Evolutionary conservation across 1,139 yeast species (phyloP), one percentile per base, ranked within the genome.

Genomic region (Geotrichum fermentans): DNA sequence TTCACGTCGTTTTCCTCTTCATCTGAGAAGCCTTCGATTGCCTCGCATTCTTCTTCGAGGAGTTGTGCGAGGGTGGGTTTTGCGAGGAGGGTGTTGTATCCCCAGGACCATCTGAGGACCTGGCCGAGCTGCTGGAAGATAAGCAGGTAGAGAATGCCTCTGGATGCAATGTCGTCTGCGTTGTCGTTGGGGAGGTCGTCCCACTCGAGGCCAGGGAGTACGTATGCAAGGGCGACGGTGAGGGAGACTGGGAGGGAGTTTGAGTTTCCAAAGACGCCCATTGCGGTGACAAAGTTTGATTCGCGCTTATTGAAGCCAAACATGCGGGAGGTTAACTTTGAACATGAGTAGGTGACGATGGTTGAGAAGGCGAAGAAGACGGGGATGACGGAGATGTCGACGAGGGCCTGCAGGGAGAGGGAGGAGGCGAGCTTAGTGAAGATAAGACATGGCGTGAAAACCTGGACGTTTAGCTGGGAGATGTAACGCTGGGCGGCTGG

Each of bases 41-140:
- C 54, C 14, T 43, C 55, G 17, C 47, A 10, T 14, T 36, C 44
- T 34, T 53, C 55, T 43, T 49, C 49, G 16, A 44, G 48, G 13
- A 37, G 45, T 16, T 52, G 55, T 34, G 45, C 52, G 21, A 52
- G 55, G 7, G 58, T 40, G 50, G 82, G 72, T 58, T 71, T 78
- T 44, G 82, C 75, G 53, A 86, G 70, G 52, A 86, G 70, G 22
- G 79, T 82, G 63, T 86, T 84, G 67, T 80, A 85, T n/a, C 95
- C 95, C 94, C 95, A 86, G 2, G 92, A 83, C 95, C 95, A 86
- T 54, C 95, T 73, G 52, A 86, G 71, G 59, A 85, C 76, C 68
- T 85, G 95, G 35, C 95, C 95, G 61, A 86, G 73, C 64, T 86
- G 95, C 69, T 86, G 95, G 67, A 86, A 86, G 45, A 86, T 82